These are phyloP conservation scores for Calycina herbarum DNA, from an alignment of 2,329 filamentous ascomycete genomes.

Conservation along the genomic window DNA sequence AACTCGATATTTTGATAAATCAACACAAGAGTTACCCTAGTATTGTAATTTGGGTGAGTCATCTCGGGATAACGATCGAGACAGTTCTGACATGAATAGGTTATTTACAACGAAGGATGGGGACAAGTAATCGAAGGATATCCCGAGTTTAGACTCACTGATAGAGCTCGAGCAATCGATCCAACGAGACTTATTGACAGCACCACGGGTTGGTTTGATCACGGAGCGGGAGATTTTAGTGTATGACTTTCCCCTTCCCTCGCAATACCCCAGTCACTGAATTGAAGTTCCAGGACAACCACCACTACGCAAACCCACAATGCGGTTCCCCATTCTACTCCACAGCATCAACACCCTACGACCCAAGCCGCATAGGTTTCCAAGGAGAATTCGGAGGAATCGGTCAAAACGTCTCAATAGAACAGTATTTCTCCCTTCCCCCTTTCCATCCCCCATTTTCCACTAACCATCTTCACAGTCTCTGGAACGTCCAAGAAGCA, in stretches of 20 bases:
- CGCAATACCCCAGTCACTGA: too few relatives aligned
- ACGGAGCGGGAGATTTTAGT: conserved; percentile 65
- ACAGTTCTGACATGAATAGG: conserved; percentile 35
- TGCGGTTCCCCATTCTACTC: conserved; percentile 71
- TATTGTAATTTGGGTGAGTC: conserved; percentile 61
- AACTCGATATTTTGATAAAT: conserved; percentile 45
- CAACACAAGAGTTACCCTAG: conserved; percentile 50
- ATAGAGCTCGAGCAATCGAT: conserved; percentile 56
- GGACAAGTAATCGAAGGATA: conserved; percentile 54
- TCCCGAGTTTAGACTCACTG: conserved; percentile 58
- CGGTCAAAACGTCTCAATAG: conserved; percentile 62
- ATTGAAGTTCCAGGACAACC: conserved; percentile 55
- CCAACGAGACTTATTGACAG: conserved; percentile 64
- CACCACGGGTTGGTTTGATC: conserved; percentile 66
- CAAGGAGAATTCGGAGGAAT: conserved; percentile 73
- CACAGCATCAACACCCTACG: conserved; percentile 53
- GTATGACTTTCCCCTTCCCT: conserved; percentile 22
- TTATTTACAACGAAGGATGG: conserved; percentile 75
- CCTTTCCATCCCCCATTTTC: too few relatives aligned
- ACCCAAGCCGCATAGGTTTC: conserved; percentile 60
- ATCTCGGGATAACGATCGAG: neutral
- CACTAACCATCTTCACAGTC: conserved; percentile 42
- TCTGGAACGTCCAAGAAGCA: conserved; percentile 63
- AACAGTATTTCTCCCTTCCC: neutral
- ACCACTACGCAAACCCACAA: conserved; percentile 70